phyloP scores from a whole-genome alignment of 1,284 basidiomycete species.

The Leccinum olivaceoglutinosum region DNA sequence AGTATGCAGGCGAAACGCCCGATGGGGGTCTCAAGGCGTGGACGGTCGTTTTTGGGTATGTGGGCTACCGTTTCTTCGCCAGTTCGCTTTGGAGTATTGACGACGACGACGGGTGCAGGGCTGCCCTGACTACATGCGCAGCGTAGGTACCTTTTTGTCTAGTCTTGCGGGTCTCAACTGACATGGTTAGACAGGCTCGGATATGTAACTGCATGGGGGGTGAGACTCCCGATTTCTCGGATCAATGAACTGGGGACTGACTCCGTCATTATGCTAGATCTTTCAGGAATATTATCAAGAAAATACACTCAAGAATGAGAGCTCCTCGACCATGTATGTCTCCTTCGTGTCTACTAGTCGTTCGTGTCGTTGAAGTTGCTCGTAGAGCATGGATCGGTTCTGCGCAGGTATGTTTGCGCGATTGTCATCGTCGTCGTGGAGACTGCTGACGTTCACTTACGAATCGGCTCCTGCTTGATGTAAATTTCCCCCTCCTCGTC shows the following conservation, averaged over 20 bases:
- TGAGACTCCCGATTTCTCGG: conserved; percentile 7
- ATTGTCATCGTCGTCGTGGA: neutral
- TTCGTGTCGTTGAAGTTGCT: conserved; percentile 2
- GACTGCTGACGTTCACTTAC: neutral
- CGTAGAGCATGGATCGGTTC: conserved; percentile 37
- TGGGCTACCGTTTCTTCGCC: neutral
- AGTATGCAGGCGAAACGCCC: conserved; percentile 28
- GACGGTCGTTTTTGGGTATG: conserved; percentile 44
- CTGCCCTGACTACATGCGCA: conserved; percentile 17
- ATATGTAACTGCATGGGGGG: conserved; percentile 27
- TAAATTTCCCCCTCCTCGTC: neutral
- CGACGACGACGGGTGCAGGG: conserved; percentile 14
- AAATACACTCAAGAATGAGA: conserved; percentile 21
- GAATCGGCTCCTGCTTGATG: neutral
- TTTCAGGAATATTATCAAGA: conserved; percentile 34
- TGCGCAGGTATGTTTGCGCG: conserved; percentile 21
- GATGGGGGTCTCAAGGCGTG: conserved; percentile 53
- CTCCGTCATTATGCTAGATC: conserved; percentile 13
- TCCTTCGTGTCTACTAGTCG: too few relatives aligned
- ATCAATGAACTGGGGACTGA: neutral
- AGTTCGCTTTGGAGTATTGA: conserved; percentile 5
- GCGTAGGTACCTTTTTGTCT: conserved; percentile 7
- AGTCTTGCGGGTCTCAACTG: conserved; percentile 7
- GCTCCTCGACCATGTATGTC: conserved; percentile 29
- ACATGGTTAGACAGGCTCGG: conserved; percentile 19